Conservation (phyloP, 1,284 basidiomycete species). For the Ustilago sp. region DNA sequence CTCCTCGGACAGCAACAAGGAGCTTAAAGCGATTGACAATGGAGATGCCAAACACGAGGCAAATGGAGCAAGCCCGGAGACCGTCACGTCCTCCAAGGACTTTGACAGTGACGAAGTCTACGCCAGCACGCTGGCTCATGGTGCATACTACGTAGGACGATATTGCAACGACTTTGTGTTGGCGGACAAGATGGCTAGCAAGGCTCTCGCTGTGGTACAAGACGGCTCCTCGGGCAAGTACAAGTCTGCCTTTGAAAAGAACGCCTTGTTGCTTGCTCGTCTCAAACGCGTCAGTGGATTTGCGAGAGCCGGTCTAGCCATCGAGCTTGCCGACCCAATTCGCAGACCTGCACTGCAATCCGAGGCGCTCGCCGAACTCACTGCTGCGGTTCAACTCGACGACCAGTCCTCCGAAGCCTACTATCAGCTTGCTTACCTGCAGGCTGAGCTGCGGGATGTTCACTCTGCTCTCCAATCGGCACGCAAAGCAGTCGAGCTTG, state of each 20-base stretch:
- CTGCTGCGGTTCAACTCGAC: constrained; percentile 74
- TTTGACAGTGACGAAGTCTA: constrained; percentile 54
- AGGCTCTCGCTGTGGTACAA: constrained; percentile 49
- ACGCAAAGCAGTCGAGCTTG: constrained; percentile 79
- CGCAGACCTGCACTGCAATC: constrained; percentile 37
- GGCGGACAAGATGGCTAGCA: constrained; percentile 53
- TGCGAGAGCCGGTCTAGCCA: constrained; percentile 48
- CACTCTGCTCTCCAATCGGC: constrained; percentile 78
- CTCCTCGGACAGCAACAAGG: constrained; percentile 18
- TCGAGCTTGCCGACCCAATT: constrained; percentile 39
- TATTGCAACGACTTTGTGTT: constrained; percentile 49
- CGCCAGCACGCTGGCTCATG: constrained; percentile 55
- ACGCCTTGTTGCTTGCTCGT: constrained; percentile 38
- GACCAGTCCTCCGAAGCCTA: constrained; percentile 76
- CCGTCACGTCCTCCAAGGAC: constrained; percentile 32
- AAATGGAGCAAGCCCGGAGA: constrained; percentile 4
- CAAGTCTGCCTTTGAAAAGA: constrained; percentile 30
- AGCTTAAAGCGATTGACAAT: constrained; percentile 10
- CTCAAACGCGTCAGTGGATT: constrained; percentile 51
- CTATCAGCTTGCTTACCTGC: constrained; percentile 71
- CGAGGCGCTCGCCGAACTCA: constrained; percentile 71
- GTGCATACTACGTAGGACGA: constrained; percentile 48
- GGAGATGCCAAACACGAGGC: constrained; percentile 16
- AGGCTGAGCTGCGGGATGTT: constrained; percentile 80
- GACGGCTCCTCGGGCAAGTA: constrained; percentile 21